A percentile compares a stretch with the other conserved stretches of the same genome.
phyloP scores from a whole-genome alignment of 345 rosid genomes.

The Diplotaxis tenuifolia region DNA sequence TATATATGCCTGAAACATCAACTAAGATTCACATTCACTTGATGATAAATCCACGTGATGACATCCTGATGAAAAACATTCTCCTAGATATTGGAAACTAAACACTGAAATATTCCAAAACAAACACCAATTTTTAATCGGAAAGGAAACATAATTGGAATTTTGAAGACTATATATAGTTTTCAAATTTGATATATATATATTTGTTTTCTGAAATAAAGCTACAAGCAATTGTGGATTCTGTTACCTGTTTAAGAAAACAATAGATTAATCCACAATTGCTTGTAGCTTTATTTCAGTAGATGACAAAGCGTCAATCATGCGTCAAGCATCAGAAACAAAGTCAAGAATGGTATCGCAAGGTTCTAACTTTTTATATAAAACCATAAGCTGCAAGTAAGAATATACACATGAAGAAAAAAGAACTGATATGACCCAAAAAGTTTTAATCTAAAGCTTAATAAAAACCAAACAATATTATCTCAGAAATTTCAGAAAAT shows the following conservation, averaged over 20 bases:
- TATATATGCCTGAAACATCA: too few species aligned
- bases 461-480: constrained; percentile 61
- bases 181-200: too few species aligned
- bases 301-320: not conserved
- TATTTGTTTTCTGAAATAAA: too few species aligned
- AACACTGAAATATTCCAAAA: too few species aligned
- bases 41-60: too few species aligned
- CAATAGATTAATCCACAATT: constrained; percentile 12
- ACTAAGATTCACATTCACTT: too few species aligned
- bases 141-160: too few species aligned
- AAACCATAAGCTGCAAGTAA: constrained; percentile 63
- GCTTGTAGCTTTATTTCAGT: constrained; percentile 10
- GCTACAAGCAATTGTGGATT: too few species aligned
- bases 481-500: constrained; percentile 70
- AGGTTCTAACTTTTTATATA: constrained; percentile 61
- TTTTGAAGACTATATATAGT: too few species aligned
- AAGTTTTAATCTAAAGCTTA: constrained; percentile 65
- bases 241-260: constrained; percentile 59
- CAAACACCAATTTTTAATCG: too few species aligned
- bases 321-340: constrained; percentile 27
- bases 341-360: constrained; percentile 82
- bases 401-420: not conserved
- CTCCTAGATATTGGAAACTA: too few species aligned
- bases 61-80: too few species aligned
- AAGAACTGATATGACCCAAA: not conserved